phyloP scores from a whole-genome alignment of 2,329 filamentous ascomycete genomes.

The Zarea fungicola region DNA sequence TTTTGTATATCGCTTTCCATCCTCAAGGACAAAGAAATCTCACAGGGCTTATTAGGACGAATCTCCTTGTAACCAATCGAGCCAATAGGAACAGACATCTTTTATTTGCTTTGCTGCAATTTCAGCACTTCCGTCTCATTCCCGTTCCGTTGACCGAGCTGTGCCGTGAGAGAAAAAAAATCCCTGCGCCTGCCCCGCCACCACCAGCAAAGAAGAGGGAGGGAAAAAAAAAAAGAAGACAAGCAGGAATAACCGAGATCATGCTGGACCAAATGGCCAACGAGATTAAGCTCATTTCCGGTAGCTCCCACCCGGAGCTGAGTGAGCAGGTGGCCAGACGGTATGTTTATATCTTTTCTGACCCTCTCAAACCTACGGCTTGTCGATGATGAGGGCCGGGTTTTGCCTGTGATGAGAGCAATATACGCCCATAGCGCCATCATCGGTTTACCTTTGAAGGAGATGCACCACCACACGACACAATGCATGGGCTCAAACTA shows the following conservation, averaged over 20 bases:
- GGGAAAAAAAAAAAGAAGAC: neutral
- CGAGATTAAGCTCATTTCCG: conserved; percentile 49
- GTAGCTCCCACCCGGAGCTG: conserved; percentile 44
- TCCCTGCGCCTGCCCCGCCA: conserved; percentile 8
- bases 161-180: conserved; percentile 5
- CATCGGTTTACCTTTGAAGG: too few relatives aligned
- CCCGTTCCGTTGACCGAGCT: conserved; percentile 5
- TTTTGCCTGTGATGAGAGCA: neutral
- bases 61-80: neutral
- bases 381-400: neutral
- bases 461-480: neutral
- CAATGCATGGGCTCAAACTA: neutral
- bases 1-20: conserved; percentile 1
- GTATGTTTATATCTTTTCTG: conserved; percentile 25
- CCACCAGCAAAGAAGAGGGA: conserved; percentile 1
- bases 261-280: conserved; percentile 45
- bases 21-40: neutral
- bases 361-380: neutral
- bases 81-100: neutral
- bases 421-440: neutral
- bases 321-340: conserved; percentile 40
- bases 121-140: conserved; percentile 1
- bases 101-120: neutral
- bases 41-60: neutral
- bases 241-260: conserved; percentile 4